Percentiles rank a stretch among this genome's conserved stretches.
phyloP scores from a whole-genome alignment of 805 yeast species.

The Metschnikowia lochheadii region DNA sequence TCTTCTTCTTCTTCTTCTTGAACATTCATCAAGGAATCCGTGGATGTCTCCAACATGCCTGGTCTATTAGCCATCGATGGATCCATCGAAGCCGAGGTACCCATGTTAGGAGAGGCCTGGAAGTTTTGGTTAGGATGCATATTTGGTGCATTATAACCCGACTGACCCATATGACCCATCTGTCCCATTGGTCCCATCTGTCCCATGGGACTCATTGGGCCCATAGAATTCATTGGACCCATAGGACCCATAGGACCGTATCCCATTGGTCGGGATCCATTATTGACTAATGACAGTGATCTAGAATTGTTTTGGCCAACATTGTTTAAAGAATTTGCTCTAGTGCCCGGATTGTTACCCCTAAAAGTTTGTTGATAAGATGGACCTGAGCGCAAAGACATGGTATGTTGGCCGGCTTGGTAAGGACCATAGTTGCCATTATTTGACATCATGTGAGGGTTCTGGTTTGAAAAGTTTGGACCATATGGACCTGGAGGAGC shows the following conservation, averaged over 20 bases:
- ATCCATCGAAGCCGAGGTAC: not conserved
- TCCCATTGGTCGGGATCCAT: not conserved
- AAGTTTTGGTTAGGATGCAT: not conserved
- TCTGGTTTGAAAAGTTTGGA: not conserved
- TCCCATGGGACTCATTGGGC: not conserved
- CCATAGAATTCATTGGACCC: not conserved
- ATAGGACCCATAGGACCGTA: not conserved
- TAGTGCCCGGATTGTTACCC: slow-evolving; percentile 7
- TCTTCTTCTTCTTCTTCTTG: slow-evolving; percentile 18
- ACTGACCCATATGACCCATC: not conserved
- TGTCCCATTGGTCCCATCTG: not conserved
- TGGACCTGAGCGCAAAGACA: slow-evolving; percentile 12
- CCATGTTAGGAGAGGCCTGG: not conserved
- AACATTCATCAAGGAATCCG: slow-evolving; percentile 16
- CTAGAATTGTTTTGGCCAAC: not conserved
- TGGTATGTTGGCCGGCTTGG: slow-evolving; percentile 6
- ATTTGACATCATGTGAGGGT: not conserved
- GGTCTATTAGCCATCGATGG: not conserved
- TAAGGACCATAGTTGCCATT: not conserved
- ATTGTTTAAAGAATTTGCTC: slow-evolving; percentile 15
- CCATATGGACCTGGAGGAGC: not conserved
- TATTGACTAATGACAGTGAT: not conserved
- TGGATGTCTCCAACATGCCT: slow-evolving; percentile 8
- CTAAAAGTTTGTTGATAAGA: slow-evolving; percentile 4
- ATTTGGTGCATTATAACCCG: not conserved